Evolutionary conservation across 2,329 filamentous ascomycete genomes (phyloP), one percentile per base, ranked within the genome.

Genomic region (Monosporascus sp.): DNA sequence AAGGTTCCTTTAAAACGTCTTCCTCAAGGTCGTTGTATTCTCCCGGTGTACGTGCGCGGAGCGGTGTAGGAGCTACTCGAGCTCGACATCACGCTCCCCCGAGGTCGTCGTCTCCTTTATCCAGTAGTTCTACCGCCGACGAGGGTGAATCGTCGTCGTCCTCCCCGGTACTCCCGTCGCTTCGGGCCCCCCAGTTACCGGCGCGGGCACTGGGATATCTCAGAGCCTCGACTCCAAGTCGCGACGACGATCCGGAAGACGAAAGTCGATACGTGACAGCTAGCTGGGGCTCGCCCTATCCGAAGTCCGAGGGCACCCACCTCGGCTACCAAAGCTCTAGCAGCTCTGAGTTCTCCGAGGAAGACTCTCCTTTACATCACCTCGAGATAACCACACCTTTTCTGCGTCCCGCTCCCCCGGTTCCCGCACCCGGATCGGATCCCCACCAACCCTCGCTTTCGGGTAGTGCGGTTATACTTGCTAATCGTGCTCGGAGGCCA

Each of bases 241-340:
- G 65, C 56, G 67, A 56, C 46, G 55, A 57, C 27, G 62, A 60
- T 48, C 20, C 25, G 17, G 60, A 61, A 48, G 69, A 71, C 59
- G 73, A 74, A 49, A 65, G 64, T 42, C 71, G 70, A 53, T 84
- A 81, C 68, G 78, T 79, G 55, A 94, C 90, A 47, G 87, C 90
- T 48, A 92, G 87, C 68, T 96, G 92, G 91, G 92, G 92, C 52
- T 96, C 91, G 51, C 92, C 92, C 22, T 96, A 96, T 72, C 85
- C 88, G 51, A 80, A 79, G 56, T 80, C 86, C 39, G 86, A 81
- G 53, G 70, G 68, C 60, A 70, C 66, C 46, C 70, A 78, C 55
- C 72, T 78, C 51, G 77, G 76, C 50, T 72, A 71, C 51, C 71
- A 74, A 56, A 83, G 80, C 61, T 74, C 76, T 58, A 80, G 79